These are phyloP conservation scores for Neurospora sp. DNA, from an alignment of 495 filamentous ascomycete species.

Conservation along the genomic window DNA sequence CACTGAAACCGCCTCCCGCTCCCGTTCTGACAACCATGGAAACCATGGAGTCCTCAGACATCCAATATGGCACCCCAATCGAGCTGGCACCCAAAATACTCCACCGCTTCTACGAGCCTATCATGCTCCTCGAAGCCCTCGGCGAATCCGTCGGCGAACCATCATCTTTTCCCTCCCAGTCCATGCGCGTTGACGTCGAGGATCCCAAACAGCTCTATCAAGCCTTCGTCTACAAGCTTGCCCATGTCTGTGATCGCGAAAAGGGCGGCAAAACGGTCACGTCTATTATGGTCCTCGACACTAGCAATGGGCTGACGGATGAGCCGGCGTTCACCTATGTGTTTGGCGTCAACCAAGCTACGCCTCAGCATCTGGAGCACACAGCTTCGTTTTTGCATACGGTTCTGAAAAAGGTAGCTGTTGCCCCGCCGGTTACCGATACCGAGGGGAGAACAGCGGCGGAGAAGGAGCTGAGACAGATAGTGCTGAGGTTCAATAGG, in stretches of 20 bases:
- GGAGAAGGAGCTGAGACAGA: background rate
- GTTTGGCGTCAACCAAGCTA: slow-evolving; percentile 13
- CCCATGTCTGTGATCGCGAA: slow-evolving; percentile 16
- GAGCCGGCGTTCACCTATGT: slow-evolving; percentile 9
- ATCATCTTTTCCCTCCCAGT: background rate
- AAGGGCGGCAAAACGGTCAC: slow-evolving; percentile 14
- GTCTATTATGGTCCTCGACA: slow-evolving; percentile 9
- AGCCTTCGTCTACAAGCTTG: slow-evolving; percentile 21
- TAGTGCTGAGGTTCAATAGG: background rate
- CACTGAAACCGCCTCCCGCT: background rate
- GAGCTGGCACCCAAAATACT: background rate
- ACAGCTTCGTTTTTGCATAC: background rate
- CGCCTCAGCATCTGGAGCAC: background rate
- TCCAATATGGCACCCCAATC: background rate
- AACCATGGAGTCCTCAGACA: background rate
- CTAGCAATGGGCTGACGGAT: background rate
- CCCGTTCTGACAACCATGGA: background rate
- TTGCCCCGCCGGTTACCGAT: background rate
- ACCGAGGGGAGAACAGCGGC: background rate
- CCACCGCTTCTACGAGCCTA: background rate
- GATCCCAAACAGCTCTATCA: slow-evolving; percentile 8
- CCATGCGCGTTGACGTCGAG: background rate
- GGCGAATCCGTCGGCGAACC: fast-evolving
- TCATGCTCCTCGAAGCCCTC: background rate
- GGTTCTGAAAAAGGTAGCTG: background rate